Percentiles rank a stretch among this genome's conserved stretches.
Conservation (phyloP, 1,284 basidiomycete species). For the Apiotrichum mycotoxinovorans region DNA sequence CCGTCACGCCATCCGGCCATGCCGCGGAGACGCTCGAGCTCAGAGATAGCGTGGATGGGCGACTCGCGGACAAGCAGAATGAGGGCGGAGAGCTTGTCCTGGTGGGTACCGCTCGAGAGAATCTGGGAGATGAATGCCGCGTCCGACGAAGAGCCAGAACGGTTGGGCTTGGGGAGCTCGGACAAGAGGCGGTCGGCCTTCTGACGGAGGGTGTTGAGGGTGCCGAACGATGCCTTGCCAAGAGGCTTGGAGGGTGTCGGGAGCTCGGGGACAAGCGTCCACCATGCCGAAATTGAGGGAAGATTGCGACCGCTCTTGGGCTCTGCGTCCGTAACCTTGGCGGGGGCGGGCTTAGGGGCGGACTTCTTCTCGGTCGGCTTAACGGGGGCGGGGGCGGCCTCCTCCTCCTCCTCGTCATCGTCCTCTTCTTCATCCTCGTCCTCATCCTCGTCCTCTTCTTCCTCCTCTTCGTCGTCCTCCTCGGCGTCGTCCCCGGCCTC, state of each 20-base stretch:
- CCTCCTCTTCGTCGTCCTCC: slow-evolving; percentile 23
- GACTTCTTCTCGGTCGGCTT: slow-evolving; percentile 32
- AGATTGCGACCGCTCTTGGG: slow-evolving; percentile 34
- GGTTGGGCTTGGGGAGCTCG: slow-evolving; percentile 35
- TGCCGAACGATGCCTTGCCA: slow-evolving; percentile 14
- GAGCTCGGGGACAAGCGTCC: slow-evolving; percentile 32
- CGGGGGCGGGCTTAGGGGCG: slow-evolving; percentile 33
- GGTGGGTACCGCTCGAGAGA: slow-evolving; percentile 80
- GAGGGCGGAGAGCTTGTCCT: slow-evolving; percentile 87
- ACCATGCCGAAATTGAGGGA: slow-evolving; percentile 34
- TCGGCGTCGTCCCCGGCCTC: slow-evolving; percentile 39
- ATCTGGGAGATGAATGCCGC: slow-evolving; percentile 77
- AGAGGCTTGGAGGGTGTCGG: slow-evolving; percentile 24
- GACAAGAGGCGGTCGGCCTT: slow-evolving; percentile 31
- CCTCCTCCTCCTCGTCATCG: slow-evolving; percentile 40
- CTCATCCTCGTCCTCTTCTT: slow-evolving; percentile 26
- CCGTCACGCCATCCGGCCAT: slow-evolving; percentile 74
- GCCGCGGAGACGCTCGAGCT: slow-evolving; percentile 67
- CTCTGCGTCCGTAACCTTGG: slow-evolving; percentile 24
- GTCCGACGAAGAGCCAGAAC: slow-evolving; percentile 59
- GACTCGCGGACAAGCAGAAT: slow-evolving; percentile 87
- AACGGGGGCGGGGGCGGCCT: slow-evolving; percentile 21
- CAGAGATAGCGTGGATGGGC: slow-evolving; percentile 81
- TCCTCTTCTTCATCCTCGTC: slow-evolving; percentile 43
- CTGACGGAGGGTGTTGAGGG: slow-evolving; percentile 33